phyloP scores from a whole-genome alignment of 2,329 filamentous ascomycete species.

The Penicillium sp. region DNA sequence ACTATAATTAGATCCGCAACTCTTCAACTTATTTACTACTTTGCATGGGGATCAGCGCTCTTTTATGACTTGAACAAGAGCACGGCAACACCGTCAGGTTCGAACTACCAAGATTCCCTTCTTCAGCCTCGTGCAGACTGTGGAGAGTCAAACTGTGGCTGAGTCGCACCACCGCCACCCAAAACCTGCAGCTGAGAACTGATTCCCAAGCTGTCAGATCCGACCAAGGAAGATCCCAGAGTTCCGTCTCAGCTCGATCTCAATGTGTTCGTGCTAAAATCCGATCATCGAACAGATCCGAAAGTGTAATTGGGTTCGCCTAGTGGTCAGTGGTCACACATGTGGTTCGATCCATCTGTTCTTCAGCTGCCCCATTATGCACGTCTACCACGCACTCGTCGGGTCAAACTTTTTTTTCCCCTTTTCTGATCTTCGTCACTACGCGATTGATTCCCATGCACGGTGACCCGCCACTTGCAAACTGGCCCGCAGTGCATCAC shows the following conservation, averaged over 20 bases:
- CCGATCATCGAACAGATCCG: neutral
- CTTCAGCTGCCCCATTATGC: neutral
- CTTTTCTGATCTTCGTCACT: conserved; percentile 3
- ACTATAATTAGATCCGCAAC: neutral
- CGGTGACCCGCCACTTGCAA: conserved; percentile 31
- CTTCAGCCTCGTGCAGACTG: conserved; percentile 3
- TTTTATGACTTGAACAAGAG: neutral
- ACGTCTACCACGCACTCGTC: neutral
- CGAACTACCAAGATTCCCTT: neutral
- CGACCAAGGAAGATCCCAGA: conserved; percentile 1
- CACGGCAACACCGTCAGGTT: neutral
- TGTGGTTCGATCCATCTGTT: neutral
- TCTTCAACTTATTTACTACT: neutral
- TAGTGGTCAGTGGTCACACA: neutral
- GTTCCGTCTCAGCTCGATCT: neutral
- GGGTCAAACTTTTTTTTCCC: neutral
- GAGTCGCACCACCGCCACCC: conserved; percentile 17
- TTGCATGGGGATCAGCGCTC: neutral
- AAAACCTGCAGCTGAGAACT: neutral
- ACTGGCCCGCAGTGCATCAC: conserved; percentile 20
- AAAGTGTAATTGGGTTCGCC: neutral
- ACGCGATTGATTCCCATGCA: conserved; percentile 31
- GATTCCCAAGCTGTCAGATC: neutral
- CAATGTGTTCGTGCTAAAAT: neutral
- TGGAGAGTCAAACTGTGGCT: conserved; percentile 14